A percentile compares a stretch with the other conserved stretches of the same genome.
phyloP scores from a whole-genome alignment of 2,329 filamentous ascomycete species.

The Fusarium metavorans region DNA sequence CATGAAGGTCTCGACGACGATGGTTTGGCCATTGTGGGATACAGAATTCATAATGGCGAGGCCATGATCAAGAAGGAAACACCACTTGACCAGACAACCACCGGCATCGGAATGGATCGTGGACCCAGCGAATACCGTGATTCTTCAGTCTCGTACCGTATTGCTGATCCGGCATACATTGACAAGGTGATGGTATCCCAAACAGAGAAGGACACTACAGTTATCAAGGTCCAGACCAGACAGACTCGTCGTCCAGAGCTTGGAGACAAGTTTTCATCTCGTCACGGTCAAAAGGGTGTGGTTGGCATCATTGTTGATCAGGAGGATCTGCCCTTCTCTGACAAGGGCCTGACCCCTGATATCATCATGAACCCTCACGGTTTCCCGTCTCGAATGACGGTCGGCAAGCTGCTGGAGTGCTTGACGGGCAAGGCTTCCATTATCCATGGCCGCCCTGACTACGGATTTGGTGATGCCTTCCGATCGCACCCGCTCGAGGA shows the following conservation, averaged over 20 bases:
- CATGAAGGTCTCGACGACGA: slow-evolving; percentile 84
- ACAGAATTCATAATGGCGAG: slow-evolving; percentile 81
- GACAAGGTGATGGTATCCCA: slow-evolving; percentile 96
- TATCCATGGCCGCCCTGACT: slow-evolving; percentile 85
- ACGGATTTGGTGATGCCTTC: slow-evolving; percentile 86
- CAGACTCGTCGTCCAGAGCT: slow-evolving; percentile 95
- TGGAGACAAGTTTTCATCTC: slow-evolving; percentile 98
- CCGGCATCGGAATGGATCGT: slow-evolving; percentile 76
- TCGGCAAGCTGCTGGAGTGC: slow-evolving; percentile 96
- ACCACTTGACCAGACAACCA: slow-evolving; percentile 81
- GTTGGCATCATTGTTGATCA: slow-evolving; percentile 97
- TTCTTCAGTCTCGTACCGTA: slow-evolving; percentile 81
- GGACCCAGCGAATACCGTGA: slow-evolving; percentile 74
- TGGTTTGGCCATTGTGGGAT: slow-evolving; percentile 88
- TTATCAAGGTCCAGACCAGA: slow-evolving; percentile 95
- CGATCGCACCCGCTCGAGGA: slow-evolving; percentile 86
- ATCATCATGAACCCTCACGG: slow-evolving; percentile 99
- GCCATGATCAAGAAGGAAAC: slow-evolving; percentile 92
- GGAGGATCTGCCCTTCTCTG: slow-evolving; percentile 96
- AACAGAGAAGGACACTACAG: slow-evolving; percentile 85
- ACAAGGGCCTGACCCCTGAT: slow-evolving; percentile 90
- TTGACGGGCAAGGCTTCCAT: slow-evolving; percentile 95
- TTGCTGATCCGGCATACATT: slow-evolving; percentile 87
- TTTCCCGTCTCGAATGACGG: slow-evolving; percentile 99
- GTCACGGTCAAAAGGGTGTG: slow-evolving; percentile 98